phyloP scores from a whole-genome alignment of 2,329 filamentous ascomycete species.

The Fusarium protoensiforme region DNA sequence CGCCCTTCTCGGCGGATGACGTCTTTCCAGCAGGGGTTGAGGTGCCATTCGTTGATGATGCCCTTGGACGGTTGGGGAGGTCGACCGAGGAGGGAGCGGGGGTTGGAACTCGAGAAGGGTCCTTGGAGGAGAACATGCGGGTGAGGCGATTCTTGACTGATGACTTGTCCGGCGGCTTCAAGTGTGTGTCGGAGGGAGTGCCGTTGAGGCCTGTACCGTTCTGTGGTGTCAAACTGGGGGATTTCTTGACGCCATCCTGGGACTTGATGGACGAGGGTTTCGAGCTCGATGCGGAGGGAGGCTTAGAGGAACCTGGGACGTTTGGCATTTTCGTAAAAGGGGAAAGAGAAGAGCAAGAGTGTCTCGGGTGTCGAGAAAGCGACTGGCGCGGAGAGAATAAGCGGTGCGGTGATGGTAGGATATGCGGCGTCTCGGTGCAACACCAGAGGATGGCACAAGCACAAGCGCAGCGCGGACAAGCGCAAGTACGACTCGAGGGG shows the following conservation, averaged over 20 bases:
- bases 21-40: slow-evolving; percentile 57
- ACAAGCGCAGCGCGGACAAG: slow-evolving; percentile 24
- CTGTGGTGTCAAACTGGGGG: slow-evolving; percentile 54
- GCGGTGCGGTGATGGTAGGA: slow-evolving; percentile 15
- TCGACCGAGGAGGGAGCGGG: slow-evolving; percentile 52
- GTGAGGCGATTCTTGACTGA: slow-evolving; percentile 73
- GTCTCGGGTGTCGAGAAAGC: slow-evolving; percentile 23
- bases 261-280: slow-evolving; percentile 63
- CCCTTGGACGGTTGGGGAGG: slow-evolving; percentile 47
- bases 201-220: slow-evolving; percentile 51
- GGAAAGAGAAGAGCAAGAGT: slow-evolving; percentile 1
- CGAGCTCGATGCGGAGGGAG: slow-evolving; percentile 57
- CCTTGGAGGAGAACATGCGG: slow-evolving; percentile 73
- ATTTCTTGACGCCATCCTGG: slow-evolving; percentile 54
- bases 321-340: slow-evolving; percentile 47
- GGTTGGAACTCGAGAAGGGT: slow-evolving; percentile 50
- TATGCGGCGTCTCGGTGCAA: slow-evolving; percentile 30
- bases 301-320: slow-evolving; percentile 46
- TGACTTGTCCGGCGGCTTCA: slow-evolving; percentile 59
- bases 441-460: slow-evolving; percentile 25
- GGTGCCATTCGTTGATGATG: slow-evolving; percentile 48
- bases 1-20: slow-evolving; percentile 54
- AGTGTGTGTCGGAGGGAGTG: slow-evolving; percentile 28
- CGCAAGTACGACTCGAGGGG: slow-evolving; percentile 35
- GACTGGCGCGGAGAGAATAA: slow-evolving; percentile 1